phyloP scores from a whole-genome alignment of 331 rosid genomes.

The Saraca asoca region DNA sequence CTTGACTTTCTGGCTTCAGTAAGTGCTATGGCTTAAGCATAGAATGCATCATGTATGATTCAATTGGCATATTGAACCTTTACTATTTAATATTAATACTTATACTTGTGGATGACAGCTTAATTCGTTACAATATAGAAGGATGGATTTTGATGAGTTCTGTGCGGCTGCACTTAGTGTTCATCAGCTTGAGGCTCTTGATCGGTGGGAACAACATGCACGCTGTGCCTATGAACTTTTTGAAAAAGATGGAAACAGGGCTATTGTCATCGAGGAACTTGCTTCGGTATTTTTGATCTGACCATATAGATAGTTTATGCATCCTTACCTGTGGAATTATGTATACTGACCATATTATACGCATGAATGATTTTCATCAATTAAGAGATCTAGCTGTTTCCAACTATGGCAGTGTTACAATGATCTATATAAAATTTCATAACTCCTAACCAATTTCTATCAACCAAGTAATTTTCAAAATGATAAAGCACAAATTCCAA shows the following conservation, averaged over 20 bases:
- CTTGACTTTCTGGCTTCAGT: slow-evolving; percentile 72
- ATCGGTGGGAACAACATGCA: slow-evolving; percentile 94
- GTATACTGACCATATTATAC: background rate
- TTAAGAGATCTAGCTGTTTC: background rate
- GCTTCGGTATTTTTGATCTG: slow-evolving; percentile 71
- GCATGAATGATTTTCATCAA: background rate
- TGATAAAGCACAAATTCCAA: slow-evolving; percentile 8
- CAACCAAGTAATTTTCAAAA: slow-evolving; percentile 4
- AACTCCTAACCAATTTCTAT: slow-evolving; percentile 12
- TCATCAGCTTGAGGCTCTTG: slow-evolving; percentile 88
- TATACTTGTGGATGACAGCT: slow-evolving; percentile 57
- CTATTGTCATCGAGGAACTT: slow-evolving; percentile 86
- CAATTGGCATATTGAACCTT: slow-evolving; percentile 16
- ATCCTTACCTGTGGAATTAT: slow-evolving; percentile 4
- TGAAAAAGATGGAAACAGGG: slow-evolving; percentile 86
- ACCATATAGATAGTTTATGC: slow-evolving; percentile 3
- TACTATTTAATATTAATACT: background rate
- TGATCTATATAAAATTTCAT: background rate
- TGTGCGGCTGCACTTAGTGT: slow-evolving; percentile 86
- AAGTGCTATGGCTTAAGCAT: slow-evolving; percentile 39
- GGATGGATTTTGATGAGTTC: slow-evolving; percentile 96
- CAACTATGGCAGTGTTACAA: slow-evolving; percentile 13
- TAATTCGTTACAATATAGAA: slow-evolving; percentile 78
- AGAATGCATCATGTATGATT: background rate
- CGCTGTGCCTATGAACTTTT: slow-evolving; percentile 88